These are phyloP conservation scores for Westerdykella aurantiaca DNA, from an alignment of 2,329 filamentous ascomycete species.

Conservation along the genomic window DNA sequence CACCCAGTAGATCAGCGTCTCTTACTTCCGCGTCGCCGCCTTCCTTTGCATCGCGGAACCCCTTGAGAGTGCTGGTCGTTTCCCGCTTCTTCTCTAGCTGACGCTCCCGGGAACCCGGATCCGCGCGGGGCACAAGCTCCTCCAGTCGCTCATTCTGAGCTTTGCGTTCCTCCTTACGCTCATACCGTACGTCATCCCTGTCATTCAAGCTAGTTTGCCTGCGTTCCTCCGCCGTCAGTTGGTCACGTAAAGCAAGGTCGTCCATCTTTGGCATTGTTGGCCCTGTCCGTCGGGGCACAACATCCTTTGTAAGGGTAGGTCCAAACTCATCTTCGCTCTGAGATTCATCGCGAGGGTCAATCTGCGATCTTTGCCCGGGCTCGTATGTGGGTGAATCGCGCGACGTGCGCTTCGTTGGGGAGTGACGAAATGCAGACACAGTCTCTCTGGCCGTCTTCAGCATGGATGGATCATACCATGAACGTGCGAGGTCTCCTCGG, in stretches of 20 bases:
- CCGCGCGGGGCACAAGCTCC: slow-evolving; percentile 75
- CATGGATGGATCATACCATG: slow-evolving; percentile 85
- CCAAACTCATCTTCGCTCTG: slow-evolving; percentile 46
- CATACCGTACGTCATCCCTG: slow-evolving; percentile 52
- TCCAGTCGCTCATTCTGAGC: slow-evolving; percentile 68
- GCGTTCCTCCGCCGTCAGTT: slow-evolving; percentile 51
- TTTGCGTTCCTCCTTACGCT: slow-evolving; percentile 59
- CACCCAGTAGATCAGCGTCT: slow-evolving; percentile 74
- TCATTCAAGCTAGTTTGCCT: slow-evolving; percentile 46
- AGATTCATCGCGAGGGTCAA: slow-evolving; percentile 1
- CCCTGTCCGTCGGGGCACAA: slow-evolving; percentile 18
- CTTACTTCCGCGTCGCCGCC: slow-evolving; percentile 60
- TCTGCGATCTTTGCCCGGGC: slow-evolving; percentile 3
- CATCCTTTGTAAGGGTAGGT: slow-evolving; percentile 44
- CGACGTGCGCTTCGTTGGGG: slow-evolving; percentile 9
- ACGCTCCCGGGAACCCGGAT: slow-evolving; percentile 75
- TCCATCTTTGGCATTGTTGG: slow-evolving; percentile 63
- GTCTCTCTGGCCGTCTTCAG: slow-evolving; percentile 49
- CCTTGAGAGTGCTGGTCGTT: slow-evolving; percentile 64
- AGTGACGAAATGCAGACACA: slow-evolving; percentile 13
- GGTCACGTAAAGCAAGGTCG: slow-evolving; percentile 63
- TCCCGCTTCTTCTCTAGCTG: slow-evolving; percentile 79
- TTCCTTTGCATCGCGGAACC: slow-evolving; percentile 62
- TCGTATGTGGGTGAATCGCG: slow-evolving; percentile 19
- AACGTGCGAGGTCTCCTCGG: slow-evolving; percentile 73